These are phyloP conservation scores for Balansia obtecta DNA, from an alignment of 2,329 filamentous ascomycete genomes.

Conservation along the genomic window DNA sequence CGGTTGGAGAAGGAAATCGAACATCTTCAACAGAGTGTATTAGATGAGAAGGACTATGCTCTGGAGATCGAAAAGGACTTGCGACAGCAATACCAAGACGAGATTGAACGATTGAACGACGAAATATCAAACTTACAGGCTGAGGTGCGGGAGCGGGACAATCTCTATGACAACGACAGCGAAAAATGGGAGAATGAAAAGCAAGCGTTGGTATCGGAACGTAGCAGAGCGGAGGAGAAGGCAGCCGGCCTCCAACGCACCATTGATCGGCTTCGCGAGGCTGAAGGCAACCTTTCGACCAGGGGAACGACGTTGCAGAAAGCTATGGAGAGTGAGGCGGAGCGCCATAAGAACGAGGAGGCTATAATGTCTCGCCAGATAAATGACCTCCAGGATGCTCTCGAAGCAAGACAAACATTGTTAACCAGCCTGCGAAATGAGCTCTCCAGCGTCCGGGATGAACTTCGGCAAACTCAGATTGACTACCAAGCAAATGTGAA, in stretches of 20 bases:
- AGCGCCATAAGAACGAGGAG: conserved; percentile 62
- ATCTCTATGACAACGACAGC: conserved; percentile 56
- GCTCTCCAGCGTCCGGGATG: conserved; percentile 52
- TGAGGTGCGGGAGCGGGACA: conserved; percentile 56
- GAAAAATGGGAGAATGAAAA: conserved; percentile 59
- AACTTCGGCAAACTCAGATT: conserved; percentile 55
- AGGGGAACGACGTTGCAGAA: conserved; percentile 57
- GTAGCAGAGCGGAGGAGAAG: conserved; percentile 54
- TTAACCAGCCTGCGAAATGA: conserved; percentile 55
- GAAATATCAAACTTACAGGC: conserved; percentile 52
- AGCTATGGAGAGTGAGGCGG: conserved; percentile 56
- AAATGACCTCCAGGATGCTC: conserved; percentile 57
- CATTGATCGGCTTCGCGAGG: conserved; percentile 56
- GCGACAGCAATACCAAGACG: conserved; percentile 28
- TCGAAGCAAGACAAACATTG: conserved; percentile 52
- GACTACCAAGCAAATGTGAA: conserved; percentile 50
- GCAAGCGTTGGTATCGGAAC: conserved; percentile 52
- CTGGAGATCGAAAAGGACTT: conserved; percentile 49
- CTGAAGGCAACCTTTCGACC: conserved; percentile 52
- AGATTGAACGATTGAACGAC: conserved; percentile 38
- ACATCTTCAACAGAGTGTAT: conserved; percentile 35
- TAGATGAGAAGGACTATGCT: conserved; percentile 43
- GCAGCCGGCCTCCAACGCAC: conserved; percentile 56
- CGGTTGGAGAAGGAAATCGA: conserved; percentile 32
- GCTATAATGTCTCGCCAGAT: conserved; percentile 60